phyloP scores from a whole-genome alignment of 495 filamentous ascomycete species.

The Penicillium flavigenum region DNA sequence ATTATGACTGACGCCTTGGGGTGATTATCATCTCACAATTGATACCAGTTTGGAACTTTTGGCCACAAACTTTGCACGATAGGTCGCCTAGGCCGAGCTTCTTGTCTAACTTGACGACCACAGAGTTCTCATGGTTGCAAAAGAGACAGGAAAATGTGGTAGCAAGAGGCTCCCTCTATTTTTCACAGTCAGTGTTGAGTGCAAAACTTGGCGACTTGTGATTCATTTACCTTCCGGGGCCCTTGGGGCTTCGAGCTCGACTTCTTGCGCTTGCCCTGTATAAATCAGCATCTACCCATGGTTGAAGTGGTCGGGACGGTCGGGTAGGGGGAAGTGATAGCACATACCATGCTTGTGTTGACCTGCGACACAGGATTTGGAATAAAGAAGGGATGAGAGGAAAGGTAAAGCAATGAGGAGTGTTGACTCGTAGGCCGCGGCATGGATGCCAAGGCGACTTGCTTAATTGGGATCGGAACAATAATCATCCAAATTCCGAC shows the following conservation, averaged over 20 bases:
- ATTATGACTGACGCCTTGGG: background rate
- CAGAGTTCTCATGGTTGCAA: slow-evolving; percentile 94
- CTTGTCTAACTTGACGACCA: slow-evolving; percentile 86
- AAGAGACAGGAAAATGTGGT: slow-evolving; percentile 94
- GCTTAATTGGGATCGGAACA: slow-evolving; percentile 16
- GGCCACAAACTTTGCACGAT: slow-evolving; percentile 88
- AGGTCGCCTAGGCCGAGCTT: slow-evolving; percentile 81
- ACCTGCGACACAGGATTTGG: background rate
- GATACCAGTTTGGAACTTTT: slow-evolving; percentile 86
- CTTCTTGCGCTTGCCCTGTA: slow-evolving; percentile 94
- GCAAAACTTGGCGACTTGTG: background rate
- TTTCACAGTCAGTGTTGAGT: slow-evolving; percentile 6
- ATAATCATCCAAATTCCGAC: slow-evolving; percentile 9
- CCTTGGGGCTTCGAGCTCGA: slow-evolving; percentile 78
- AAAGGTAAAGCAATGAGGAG: slow-evolving; percentile 14
- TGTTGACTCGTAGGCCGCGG: slow-evolving; percentile 5
- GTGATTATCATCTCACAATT: slow-evolving; percentile 67
- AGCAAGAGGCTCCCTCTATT: slow-evolving; percentile 79
- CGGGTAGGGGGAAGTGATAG: background rate
- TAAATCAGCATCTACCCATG: background rate
- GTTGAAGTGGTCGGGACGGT: background rate
- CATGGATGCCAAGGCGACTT: slow-evolving; percentile 3
- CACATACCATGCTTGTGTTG: slow-evolving; percentile 21
- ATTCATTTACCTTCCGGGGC: slow-evolving; percentile 67
- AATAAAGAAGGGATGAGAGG: background rate